Evolutionary conservation across 768 basidiomycete genomes (phyloP).

Genomic region (Termitomyces eurrhizus): DNA sequence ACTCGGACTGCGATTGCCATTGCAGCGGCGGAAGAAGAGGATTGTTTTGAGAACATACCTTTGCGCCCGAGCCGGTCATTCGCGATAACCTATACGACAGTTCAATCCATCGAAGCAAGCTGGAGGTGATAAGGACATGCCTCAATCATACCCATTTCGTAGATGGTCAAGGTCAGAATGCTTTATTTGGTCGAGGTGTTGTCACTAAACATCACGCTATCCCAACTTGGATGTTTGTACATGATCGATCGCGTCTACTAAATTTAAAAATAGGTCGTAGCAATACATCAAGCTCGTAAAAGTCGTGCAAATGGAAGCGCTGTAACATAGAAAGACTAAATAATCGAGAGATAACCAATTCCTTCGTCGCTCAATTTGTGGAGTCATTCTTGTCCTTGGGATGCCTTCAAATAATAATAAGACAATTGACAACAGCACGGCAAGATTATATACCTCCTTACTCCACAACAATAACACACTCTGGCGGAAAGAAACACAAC

Average conservation of each 20-base stretch:
- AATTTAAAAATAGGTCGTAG: background rate
- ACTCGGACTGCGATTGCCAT: constrained; percentile 69
- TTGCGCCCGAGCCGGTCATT: constrained; percentile 95
- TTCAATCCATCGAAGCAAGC: background rate
- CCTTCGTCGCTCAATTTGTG: background rate
- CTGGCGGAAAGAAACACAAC: constrained; percentile 59
- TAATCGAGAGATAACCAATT: too few relatives aligned
- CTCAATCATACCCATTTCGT: constrained; percentile 37
- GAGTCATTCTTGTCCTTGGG: background rate
- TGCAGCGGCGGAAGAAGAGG: background rate
- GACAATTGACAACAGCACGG: background rate
- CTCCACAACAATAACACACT: constrained; percentile 66
- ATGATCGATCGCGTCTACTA: background rate
- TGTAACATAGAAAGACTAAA: background rate
- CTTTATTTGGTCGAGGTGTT: constrained; percentile 4
- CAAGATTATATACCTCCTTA: constrained; percentile 32
- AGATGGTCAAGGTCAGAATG: background rate
- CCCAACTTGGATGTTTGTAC: background rate
- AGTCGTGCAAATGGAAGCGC: background rate
- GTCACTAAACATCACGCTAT: constrained; percentile 8
- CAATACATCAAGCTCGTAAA: background rate
- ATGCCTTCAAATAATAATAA: background rate
- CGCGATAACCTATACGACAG: constrained; percentile 68
- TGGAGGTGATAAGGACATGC: constrained; percentile 22
- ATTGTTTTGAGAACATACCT: constrained; percentile 45